phyloP scores from a whole-genome alignment of 2,329 filamentous ascomycete genomes.

The Stemphylium vesicarium region DNA sequence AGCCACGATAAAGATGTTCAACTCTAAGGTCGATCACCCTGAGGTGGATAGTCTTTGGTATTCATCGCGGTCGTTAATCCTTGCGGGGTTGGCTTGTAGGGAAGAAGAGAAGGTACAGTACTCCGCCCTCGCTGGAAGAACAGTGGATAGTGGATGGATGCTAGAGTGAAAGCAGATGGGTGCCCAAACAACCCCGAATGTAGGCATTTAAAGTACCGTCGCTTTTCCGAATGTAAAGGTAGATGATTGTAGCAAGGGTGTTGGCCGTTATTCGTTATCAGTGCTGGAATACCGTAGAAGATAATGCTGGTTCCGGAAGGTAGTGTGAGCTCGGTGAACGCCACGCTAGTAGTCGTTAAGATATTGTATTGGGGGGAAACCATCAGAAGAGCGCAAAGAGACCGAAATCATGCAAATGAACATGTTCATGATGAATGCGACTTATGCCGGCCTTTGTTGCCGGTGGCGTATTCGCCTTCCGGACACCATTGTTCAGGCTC shows the following conservation, averaged over 20 bases:
- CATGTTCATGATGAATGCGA: constrained; percentile 40
- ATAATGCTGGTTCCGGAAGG: constrained; percentile 41
- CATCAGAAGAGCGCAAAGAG: constrained; percentile 32
- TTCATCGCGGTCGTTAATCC: constrained; percentile 46
- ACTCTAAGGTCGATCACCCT: constrained; percentile 49
- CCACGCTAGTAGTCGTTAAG: constrained; percentile 48
- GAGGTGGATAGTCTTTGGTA: constrained; percentile 49
- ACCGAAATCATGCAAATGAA: constrained; percentile 20
- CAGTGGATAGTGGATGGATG: constrained; percentile 28
- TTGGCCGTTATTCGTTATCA: constrained; percentile 41
- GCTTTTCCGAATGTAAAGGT: constrained; percentile 41
- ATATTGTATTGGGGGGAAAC: constrained; percentile 40
- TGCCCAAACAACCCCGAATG: constrained; percentile 23
- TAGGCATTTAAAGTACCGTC: constrained; percentile 24
- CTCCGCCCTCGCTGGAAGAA: constrained; percentile 28
- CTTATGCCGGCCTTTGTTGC: constrained; percentile 47
- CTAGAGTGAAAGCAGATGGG: constrained; percentile 25
- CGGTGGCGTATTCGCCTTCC: constrained; percentile 53
- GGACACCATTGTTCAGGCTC: constrained; percentile 61
- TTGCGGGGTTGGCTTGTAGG: constrained; percentile 34
- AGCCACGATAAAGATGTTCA: constrained; percentile 45
- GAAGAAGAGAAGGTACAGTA: constrained; percentile 30
- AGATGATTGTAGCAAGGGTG: constrained; percentile 44
- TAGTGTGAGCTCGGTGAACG: constrained; percentile 42
- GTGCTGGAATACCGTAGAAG: constrained; percentile 34